These are phyloP conservation scores for Knoxdaviesia proteae DNA, from an alignment of 2,329 filamentous ascomycete genomes.

Conservation along the genomic window DNA sequence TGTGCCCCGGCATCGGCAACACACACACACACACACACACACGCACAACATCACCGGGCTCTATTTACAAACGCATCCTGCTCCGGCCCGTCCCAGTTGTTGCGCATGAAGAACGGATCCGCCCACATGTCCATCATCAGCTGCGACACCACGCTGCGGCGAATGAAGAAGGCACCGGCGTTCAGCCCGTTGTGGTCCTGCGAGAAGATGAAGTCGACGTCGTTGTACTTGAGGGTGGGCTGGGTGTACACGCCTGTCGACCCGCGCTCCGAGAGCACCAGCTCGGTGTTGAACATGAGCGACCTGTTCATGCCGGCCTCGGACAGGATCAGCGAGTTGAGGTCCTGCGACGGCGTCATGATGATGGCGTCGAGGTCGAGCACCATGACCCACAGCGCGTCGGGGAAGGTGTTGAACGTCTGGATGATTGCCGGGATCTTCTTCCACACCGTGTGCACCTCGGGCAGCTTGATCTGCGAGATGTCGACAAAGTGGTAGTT, in stretches of 20 bases:
- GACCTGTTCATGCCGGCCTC: slow-evolving; percentile 4
- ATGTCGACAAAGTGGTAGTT: slow-evolving; percentile 5
- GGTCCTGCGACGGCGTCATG: slow-evolving; percentile 2
- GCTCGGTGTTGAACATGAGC: slow-evolving; percentile 2
- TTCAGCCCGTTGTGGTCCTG: slow-evolving; percentile 6
- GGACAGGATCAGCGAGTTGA: slow-evolving; percentile 5
- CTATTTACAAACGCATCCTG: slow-evolving; percentile 2
- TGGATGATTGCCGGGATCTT: slow-evolving; percentile 5
- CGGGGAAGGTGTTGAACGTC: slow-evolving; percentile 4
- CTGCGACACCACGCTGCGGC: slow-evolving; percentile 3
- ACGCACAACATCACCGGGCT: too few species aligned
- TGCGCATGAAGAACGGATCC: slow-evolving; percentile 4
- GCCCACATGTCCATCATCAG: slow-evolving; percentile 5
- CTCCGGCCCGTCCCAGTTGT: slow-evolving; percentile 3
- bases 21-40: too few species aligned
- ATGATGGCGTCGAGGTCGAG: slow-evolving; percentile 5
- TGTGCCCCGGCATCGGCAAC: too few species aligned
- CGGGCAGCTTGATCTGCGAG: slow-evolving; percentile 3
- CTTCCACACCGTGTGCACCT: slow-evolving; percentile 4
- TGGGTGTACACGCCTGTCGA: slow-evolving; percentile 3
- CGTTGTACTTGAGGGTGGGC: slow-evolving; percentile 3
- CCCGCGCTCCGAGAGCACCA: slow-evolving; percentile 1
- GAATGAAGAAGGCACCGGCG: slow-evolving; percentile 4
- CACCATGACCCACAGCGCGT: slow-evolving; percentile 4
- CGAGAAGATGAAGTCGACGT: slow-evolving; percentile 4